A percentile compares a stretch with the other conserved stretches of the same genome.
phyloP scores from a whole-genome alignment of 345 rosid genomes.

The Acer yangbiense region DNA sequence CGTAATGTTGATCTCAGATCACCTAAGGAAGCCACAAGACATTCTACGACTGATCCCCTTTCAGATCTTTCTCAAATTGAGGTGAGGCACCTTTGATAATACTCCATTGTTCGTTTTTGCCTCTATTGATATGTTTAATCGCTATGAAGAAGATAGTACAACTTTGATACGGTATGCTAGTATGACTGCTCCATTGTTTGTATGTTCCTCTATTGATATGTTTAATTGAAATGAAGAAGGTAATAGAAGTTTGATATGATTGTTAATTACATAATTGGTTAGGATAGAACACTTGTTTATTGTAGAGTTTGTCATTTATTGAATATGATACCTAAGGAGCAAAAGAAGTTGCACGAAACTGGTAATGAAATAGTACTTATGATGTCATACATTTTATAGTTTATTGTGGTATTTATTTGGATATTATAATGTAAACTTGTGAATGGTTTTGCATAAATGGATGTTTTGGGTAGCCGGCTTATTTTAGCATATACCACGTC shows the following conservation, averaged over 20 bases:
- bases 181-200: neutral
- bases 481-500: constrained; percentile 4
- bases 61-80: constrained; percentile 77
- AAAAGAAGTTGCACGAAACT: neutral
- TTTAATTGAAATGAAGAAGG: neutral
- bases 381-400: neutral
- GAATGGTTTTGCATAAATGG: neutral
- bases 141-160: neutral
- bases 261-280: too few relatives aligned
- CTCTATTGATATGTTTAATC: neutral
- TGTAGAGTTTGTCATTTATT: neutral
- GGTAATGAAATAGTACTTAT: neutral
- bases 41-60: constrained; percentile 47
- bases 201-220: too few relatives aligned
- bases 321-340: neutral
- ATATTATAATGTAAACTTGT: neutral
- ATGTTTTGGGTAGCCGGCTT: neutral
- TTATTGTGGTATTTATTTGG: neutral
- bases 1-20: constrained; percentile 27
- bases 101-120: neutral
- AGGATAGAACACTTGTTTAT: neutral
- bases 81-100: constrained; percentile 43
- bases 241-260: neutral
- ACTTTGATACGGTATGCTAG: neutral
- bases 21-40: constrained; percentile 40